phyloP scores from a whole-genome alignment of 441 rosid species.

The Aquilaria agallochum region DNA sequence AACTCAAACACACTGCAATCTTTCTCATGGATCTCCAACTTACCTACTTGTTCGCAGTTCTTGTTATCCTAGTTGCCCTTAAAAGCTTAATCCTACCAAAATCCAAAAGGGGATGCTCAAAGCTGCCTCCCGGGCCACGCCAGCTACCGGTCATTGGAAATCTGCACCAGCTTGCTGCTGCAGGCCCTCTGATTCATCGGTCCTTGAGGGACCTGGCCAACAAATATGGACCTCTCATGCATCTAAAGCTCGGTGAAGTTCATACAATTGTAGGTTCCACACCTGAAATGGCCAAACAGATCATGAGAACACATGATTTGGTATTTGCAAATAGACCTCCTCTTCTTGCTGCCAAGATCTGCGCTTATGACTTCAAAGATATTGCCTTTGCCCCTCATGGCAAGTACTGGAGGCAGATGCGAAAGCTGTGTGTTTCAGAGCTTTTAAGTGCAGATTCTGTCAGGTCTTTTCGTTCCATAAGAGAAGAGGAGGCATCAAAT shows the following conservation, averaged over 20 bases:
- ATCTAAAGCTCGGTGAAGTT: conserved; percentile 26
- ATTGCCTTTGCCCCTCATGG: conserved; percentile 17
- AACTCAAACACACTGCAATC: no score
- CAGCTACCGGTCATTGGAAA: conserved; percentile 12
- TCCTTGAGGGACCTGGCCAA: conserved; percentile 17
- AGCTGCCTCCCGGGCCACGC: conserved; percentile 13
- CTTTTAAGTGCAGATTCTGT: conserved; percentile 16
- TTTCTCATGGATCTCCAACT: no score
- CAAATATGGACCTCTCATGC: conserved; percentile 24
- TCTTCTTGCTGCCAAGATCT: not conserved
- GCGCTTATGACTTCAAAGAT: conserved; percentile 9
- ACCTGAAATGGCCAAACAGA: conserved; percentile 14
- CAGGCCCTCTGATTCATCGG: conserved; percentile 13
- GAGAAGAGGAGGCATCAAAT: conserved; percentile 24
- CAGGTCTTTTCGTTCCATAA: conserved; percentile 13
- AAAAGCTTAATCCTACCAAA: no score
- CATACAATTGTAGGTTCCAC: conserved; percentile 14
- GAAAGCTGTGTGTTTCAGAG: conserved; percentile 14
- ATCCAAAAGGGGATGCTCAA: not conserved
- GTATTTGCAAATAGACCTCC: conserved; percentile 21
- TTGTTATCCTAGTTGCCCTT: no score
- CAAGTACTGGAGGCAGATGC: conserved; percentile 20
- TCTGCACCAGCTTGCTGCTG: conserved; percentile 7
- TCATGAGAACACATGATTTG: conserved; percentile 21
- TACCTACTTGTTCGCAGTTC: no score